Evolutionary conservation across 1,284 basidiomycete species (phyloP), one percentile per base, ranked within the genome.

Genomic region (Uromyces viciae-fabae): DNA sequence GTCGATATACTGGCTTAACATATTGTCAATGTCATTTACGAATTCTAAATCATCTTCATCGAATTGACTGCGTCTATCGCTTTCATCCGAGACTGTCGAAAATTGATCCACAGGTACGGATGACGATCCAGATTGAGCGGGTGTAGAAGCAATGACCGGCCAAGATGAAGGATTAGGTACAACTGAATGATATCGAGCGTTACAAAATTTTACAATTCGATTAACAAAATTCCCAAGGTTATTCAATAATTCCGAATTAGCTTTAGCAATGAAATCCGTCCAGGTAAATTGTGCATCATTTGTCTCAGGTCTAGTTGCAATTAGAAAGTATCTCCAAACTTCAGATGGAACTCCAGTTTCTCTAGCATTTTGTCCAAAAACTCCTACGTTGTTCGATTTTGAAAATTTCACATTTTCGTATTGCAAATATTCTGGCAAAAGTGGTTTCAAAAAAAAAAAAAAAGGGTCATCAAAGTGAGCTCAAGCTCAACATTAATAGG

Each of bases 211-310:
- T 64, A 86, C 83, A 68, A 89, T 90, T 66, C 96, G 93, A 87
- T 99, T 99, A 83, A 98, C 93, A 86, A 98, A 99, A 88, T 99
- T 99, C 80, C 96, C 96, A 83, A 99, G 92, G 88, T 99, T 99
- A 86, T 97, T 96, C 83, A 99, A 88, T 54, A 99, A 88, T 84
- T 98, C 91, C 83, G 92, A 93, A 88, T 99, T 99, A 87, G 98
- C 96, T 28, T 93, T 92, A 36, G 92, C 88, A 84, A 99, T 95
- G 84, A 96, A 98, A 84, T 96, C 95, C 52, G 91, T 89, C 97
- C 97, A 99, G 0, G 94, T 94, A 88, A 99, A 99, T 88, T 94
- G 94, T 66, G 95, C 91, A 85, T 99, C 96, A 46, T 91, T 92
- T 11, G 91, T 94, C 87, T 99, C 97, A 17, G 97, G 97, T 76